These are phyloP conservation scores for Penicillium sp. DNA, from an alignment of 2,329 filamentous ascomycete genomes.

Conservation along the genomic window DNA sequence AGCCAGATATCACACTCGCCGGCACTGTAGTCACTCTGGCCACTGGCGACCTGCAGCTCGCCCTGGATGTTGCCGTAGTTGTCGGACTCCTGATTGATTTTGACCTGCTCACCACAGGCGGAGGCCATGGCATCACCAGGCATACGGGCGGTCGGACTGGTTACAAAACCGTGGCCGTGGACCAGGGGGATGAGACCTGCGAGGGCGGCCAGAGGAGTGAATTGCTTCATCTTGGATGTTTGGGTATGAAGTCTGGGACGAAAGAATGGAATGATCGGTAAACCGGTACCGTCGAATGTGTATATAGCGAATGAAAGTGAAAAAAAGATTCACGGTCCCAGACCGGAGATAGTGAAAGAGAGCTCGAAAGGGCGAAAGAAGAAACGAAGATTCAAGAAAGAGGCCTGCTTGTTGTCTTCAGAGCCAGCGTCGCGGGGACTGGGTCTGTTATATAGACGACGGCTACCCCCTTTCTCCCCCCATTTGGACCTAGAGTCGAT, in stretches of 20 bases:
- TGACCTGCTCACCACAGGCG: constrained; percentile 60
- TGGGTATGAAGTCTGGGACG: background rate
- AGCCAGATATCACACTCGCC: constrained; percentile 57
- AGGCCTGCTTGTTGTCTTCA: constrained; percentile 21
- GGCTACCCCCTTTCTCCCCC: background rate
- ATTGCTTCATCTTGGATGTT: constrained; percentile 47
- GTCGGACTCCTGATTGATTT: constrained; percentile 58
- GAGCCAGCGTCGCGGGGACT: constrained; percentile 1
- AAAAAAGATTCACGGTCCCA: constrained; percentile 22
- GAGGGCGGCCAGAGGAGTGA: constrained; percentile 47
- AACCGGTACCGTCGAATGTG: constrained; percentile 23
- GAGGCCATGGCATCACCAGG: constrained; percentile 57
- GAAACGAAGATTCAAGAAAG: constrained; percentile 14
- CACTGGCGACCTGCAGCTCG: constrained; percentile 54
- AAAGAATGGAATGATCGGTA: constrained; percentile 27
- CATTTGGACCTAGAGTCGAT: constrained; percentile 3
- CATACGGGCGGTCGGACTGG: constrained; percentile 52
- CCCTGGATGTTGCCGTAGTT: constrained; percentile 63
- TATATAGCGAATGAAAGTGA: constrained; percentile 19
- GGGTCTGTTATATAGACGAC: constrained; percentile 19
- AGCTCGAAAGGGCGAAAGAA: constrained; percentile 15
- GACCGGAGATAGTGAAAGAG: constrained; percentile 26
- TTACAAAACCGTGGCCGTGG: constrained; percentile 59
- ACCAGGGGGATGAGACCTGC: constrained; percentile 52
- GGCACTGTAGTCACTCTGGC: constrained; percentile 55